Conservation (phyloP, 805 yeast genomes). For the Pichia phayaonensis region DNA sequence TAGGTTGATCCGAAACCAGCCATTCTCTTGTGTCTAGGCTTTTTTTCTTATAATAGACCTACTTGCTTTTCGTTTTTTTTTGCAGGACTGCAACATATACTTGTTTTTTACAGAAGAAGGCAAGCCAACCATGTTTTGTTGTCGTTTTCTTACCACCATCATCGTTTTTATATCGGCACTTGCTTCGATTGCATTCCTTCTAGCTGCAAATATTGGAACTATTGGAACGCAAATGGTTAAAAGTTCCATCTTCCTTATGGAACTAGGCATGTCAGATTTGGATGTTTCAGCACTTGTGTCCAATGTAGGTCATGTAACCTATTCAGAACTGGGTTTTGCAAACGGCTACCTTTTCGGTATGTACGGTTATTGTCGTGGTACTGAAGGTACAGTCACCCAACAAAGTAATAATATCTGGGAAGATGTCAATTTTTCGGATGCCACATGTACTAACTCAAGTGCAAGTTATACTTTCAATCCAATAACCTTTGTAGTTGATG, state of each 20-base stretch:
- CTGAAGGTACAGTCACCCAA: constrained; percentile 11
- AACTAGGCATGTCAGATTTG: constrained; percentile 34
- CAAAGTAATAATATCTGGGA: constrained; percentile 8
- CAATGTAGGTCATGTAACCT: background rate
- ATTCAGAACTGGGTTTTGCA: constrained; percentile 31
- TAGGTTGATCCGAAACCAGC: background rate
- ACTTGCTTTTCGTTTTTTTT: background rate
- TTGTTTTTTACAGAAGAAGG: background rate
- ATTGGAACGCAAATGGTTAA: constrained; percentile 35
- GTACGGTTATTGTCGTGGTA: constrained; percentile 58
- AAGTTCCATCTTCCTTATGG: constrained; percentile 39
- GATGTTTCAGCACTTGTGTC: constrained; percentile 11
- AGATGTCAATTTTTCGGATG: constrained; percentile 28
- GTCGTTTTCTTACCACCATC: constrained; percentile 4
- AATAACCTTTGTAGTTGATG: constrained; percentile 20
- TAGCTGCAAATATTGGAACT: constrained; percentile 48
- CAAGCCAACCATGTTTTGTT: constrained; percentile 5
- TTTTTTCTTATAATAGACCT: background rate
- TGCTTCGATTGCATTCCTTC: constrained; percentile 39
- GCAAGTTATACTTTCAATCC: constrained; percentile 55
- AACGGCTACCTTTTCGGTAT: constrained; percentile 48
- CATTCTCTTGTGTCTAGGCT: background rate
- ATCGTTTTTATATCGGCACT: constrained; percentile 19
- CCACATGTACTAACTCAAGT: constrained; percentile 43
- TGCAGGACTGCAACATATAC: background rate